These are phyloP conservation scores for Gnomoniopsis smithogilvyi DNA, from an alignment of 2,329 filamentous ascomycete species.

Conservation along the genomic window DNA sequence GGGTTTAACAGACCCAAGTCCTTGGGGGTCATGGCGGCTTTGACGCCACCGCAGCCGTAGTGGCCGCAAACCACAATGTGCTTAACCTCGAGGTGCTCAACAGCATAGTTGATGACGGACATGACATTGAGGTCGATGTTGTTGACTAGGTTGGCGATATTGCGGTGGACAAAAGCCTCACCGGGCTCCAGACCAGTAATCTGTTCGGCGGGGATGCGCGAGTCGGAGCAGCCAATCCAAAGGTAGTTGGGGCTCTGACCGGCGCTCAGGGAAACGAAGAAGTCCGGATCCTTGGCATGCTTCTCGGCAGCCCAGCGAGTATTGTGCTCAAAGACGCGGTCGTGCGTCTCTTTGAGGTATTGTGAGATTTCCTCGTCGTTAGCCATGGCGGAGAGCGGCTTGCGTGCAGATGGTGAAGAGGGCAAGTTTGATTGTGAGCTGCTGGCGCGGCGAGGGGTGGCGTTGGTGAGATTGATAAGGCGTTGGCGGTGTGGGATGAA, in stretches of 20 bases:
- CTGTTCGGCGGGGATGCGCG: slow-evolving; percentile 85
- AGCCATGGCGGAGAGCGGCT: slow-evolving; percentile 21
- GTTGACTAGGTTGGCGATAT: slow-evolving; percentile 87
- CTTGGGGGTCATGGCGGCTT: slow-evolving; percentile 69
- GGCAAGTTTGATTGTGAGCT: background rate
- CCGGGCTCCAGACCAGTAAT: slow-evolving; percentile 81
- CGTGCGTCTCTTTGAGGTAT: slow-evolving; percentile 62
- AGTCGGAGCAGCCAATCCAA: slow-evolving; percentile 92
- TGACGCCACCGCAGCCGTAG: slow-evolving; percentile 75
- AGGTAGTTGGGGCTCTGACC: slow-evolving; percentile 70
- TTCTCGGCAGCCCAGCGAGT: slow-evolving; percentile 61
- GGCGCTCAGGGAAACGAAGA: slow-evolving; percentile 60
- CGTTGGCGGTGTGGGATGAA: background rate
- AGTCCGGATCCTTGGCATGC: slow-evolving; percentile 56
- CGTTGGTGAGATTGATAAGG: background rate
- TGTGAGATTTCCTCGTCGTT: slow-evolving; percentile 39
- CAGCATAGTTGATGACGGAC: slow-evolving; percentile 83
- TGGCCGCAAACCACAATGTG: slow-evolving; percentile 78
- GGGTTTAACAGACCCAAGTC: slow-evolving; percentile 70
- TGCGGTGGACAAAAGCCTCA: slow-evolving; percentile 91
- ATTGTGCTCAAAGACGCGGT: slow-evolving; percentile 68
- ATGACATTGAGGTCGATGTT: slow-evolving; percentile 77
- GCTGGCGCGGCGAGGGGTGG: slow-evolving; percentile 7
- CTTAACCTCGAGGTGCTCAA: slow-evolving; percentile 75
- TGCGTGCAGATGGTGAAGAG: background rate